Evolutionary conservation across 1,139 yeast genomes (phyloP).

Genomic region (Geotrichum europaeum): DNA sequence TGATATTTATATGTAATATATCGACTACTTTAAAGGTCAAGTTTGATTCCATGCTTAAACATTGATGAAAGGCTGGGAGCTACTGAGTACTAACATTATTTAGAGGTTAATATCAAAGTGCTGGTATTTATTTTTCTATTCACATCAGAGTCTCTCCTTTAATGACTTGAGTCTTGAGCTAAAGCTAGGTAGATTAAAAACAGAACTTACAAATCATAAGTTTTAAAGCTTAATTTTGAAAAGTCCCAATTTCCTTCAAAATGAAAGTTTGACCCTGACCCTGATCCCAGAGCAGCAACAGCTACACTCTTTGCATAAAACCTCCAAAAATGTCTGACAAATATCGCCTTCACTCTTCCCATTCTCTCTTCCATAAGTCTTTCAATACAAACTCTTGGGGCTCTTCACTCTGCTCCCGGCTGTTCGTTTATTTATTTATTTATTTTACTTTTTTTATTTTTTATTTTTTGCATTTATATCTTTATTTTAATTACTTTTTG

Average conservation of each 20-base stretch:
- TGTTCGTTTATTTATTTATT: neutral
- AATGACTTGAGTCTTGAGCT: too few relatives aligned
- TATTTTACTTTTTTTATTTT: neutral
- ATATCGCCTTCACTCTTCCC: neutral
- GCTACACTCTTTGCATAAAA: neutral
- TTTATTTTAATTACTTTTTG: neutral
- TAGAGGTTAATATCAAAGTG: too few relatives aligned
- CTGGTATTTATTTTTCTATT: too few relatives aligned
- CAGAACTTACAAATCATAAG: too few relatives aligned
- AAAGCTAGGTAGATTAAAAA: too few relatives aligned
- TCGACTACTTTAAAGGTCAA: too few relatives aligned
- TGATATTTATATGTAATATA: too few relatives aligned
- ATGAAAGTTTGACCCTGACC: neutral
- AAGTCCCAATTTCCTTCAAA: neutral
- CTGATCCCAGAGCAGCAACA: neutral
- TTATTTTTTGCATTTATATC: too few relatives aligned
- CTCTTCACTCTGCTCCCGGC: neutral
- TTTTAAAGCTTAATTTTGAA: neutral
- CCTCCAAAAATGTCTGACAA: slow-evolving; percentile 4
- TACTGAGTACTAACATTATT: too few relatives aligned
- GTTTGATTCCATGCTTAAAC: too few relatives aligned
- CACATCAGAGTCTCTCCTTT: too few relatives aligned
- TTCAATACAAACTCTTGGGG: neutral
- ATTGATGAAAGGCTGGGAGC: too few relatives aligned
- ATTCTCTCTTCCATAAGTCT: neutral